These are phyloP conservation scores for Dittrichia graveolens DNA, from an alignment of 129 eudicot genomes.

Conservation along the genomic window DNA sequence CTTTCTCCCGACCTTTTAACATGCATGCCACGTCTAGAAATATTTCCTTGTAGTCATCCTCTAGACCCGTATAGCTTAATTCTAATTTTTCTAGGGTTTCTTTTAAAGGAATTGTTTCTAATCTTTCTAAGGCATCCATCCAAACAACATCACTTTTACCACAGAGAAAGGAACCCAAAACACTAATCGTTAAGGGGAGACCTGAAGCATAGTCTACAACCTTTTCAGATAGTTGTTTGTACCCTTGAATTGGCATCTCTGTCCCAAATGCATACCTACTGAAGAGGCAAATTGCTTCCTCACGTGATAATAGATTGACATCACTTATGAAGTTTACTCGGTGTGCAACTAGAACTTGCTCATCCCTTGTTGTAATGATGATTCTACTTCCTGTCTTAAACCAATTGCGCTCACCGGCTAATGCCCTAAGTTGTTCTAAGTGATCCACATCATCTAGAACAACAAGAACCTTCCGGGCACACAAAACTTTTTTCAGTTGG, in stretches of 20 bases:
- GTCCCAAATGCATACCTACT: constrained; percentile 19
- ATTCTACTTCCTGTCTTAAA: constrained; percentile 10
- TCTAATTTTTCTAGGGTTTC: constrained; percentile 3
- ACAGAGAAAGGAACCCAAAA: constrained; percentile 17
- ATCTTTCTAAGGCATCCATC: background rate
- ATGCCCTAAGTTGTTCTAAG: constrained; percentile 2
- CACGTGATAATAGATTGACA: too few relatives aligned
- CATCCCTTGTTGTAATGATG: too few relatives aligned
- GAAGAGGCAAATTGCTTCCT: constrained; percentile 15
- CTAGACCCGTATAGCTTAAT: constrained; percentile 2
- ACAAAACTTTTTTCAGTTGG: background rate
- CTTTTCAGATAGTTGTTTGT: background rate
- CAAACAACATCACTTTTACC: background rate
- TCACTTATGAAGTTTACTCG: too few relatives aligned
- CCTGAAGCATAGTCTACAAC: constrained; percentile 19
- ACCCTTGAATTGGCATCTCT: constrained; percentile 7
- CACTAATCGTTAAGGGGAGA: constrained; percentile 10
- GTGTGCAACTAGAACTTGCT: too few relatives aligned
- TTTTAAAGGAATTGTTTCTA: constrained; percentile 8
- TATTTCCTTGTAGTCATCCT: constrained; percentile 1
- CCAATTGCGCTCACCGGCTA: constrained; percentile 21
- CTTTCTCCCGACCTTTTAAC: background rate
- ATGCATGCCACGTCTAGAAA: constrained; percentile 19
- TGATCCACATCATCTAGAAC: constrained; percentile 32
- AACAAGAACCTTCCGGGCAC: background rate